Percentiles rank a stretch among this genome's conserved stretches.
Conservation (phyloP, 2,329 filamentous ascomycete species). For the Pseudogymnoascus sp. region DNA sequence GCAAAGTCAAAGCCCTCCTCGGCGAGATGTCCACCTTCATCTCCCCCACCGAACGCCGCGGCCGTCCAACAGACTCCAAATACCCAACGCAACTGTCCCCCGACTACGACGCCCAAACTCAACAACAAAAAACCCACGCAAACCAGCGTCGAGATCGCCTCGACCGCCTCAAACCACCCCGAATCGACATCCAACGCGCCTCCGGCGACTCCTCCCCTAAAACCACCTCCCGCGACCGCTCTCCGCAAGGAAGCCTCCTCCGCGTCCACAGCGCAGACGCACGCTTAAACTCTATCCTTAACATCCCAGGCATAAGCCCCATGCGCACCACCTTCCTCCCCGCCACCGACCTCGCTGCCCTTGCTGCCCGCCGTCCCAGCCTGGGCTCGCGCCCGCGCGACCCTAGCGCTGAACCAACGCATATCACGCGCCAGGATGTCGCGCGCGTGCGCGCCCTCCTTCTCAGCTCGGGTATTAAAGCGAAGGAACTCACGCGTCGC, state of each 20-base stretch:
- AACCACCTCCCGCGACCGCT: constrained; percentile 12
- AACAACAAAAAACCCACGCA: not conserved
- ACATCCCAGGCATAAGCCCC: constrained; percentile 25
- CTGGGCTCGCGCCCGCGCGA: constrained; percentile 34
- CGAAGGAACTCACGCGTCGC: constrained; percentile 65
- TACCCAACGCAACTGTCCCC: constrained; percentile 9
- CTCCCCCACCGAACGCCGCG: constrained; percentile 35
- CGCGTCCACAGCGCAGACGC: constrained; percentile 22
- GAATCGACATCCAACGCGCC: constrained; percentile 37
- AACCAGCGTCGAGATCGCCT: not conserved
- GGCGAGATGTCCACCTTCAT: constrained; percentile 39
- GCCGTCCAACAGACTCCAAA: constrained; percentile 21
- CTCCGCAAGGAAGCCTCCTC: constrained; percentile 16
- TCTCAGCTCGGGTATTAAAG: constrained; percentile 81
- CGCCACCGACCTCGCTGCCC: constrained; percentile 36
- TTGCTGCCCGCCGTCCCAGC: constrained; percentile 25
- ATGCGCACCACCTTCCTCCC: constrained; percentile 29
- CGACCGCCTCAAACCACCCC: constrained; percentile 34
- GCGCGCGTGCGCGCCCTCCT: constrained; percentile 70
- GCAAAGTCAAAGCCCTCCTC: constrained; percentile 10
- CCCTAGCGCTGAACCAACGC: not conserved
- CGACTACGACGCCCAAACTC: not conserved
- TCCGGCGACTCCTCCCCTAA: constrained; percentile 25
- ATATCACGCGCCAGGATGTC: constrained; percentile 61
- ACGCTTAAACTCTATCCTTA: constrained; percentile 28